Evolutionary conservation across 495 filamentous ascomycete genomes (phyloP).

Genomic region (Penicillium paxilli): DNA sequence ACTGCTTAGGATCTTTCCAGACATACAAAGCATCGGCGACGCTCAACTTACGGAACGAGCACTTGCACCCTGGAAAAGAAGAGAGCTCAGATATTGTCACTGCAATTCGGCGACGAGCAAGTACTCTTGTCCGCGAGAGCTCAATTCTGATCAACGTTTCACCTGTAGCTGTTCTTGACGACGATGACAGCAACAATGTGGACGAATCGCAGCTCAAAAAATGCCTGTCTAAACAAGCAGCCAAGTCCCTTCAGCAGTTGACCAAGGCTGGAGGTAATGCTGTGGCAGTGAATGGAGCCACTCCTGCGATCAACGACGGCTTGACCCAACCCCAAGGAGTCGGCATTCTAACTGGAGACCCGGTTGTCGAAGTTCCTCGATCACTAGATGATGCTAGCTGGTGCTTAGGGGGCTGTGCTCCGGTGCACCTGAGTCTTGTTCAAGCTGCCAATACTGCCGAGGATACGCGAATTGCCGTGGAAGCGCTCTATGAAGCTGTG

Average conservation of each 20-base stretch:
- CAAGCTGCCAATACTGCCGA: constrained; percentile 70
- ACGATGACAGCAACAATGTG: constrained; percentile 66
- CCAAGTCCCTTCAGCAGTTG: constrained; percentile 67
- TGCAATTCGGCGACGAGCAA: constrained; percentile 81
- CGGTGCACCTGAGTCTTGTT: constrained; percentile 78
- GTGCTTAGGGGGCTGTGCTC: constrained; percentile 84
- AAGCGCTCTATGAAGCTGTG: constrained; percentile 80
- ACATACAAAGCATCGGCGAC: constrained; percentile 95
- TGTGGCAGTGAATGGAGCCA: constrained; percentile 83
- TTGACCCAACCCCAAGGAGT: constrained; percentile 74
- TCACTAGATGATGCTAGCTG: constrained; percentile 90
- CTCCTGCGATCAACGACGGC: constrained; percentile 88
- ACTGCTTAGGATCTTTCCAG: constrained; percentile 92
- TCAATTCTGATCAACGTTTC: constrained; percentile 85
- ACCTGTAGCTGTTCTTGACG: constrained; percentile 72
- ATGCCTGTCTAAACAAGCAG: constrained; percentile 72
- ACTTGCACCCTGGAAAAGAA: constrained; percentile 86
- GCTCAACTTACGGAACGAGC: constrained; percentile 86
- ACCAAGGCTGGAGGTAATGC: constrained; percentile 73
- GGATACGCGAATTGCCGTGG: constrained; percentile 71
- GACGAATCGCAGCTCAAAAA: constrained; percentile 74
- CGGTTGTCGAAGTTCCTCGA: constrained; percentile 76
- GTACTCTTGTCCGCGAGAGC: constrained; percentile 74
- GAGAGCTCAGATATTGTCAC: constrained; percentile 89
- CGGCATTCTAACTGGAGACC: constrained; percentile 78